Conservation (phyloP, 805 yeast genomes). For the Candida maris region DNA sequence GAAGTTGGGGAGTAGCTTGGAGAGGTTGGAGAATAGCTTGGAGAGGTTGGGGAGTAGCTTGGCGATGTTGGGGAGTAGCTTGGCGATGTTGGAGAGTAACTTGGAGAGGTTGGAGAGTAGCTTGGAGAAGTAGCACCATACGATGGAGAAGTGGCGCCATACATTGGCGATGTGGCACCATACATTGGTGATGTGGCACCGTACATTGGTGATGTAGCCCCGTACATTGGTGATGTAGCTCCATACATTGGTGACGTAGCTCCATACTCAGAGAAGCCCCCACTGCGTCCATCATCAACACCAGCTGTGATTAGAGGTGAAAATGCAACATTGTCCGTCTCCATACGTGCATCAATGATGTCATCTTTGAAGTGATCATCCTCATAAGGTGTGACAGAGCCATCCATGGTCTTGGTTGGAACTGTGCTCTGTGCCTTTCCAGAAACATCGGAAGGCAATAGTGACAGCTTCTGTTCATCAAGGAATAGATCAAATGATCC, state of each 20-base stretch:
- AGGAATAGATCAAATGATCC: conserved; percentile 96
- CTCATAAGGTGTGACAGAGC: conserved; percentile 91
- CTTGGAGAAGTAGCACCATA: conserved; percentile 73
- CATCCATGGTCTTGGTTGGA: conserved; percentile 50
- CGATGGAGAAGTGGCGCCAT: conserved; percentile 54
- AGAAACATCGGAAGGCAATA: conserved; percentile 50
- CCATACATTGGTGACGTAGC: conserved; percentile 56
- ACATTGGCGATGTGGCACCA: conserved; percentile 74
- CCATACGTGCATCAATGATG: conserved; percentile 40
- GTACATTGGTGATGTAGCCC: conserved; percentile 51
- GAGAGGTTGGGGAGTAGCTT: conserved; percentile 66
- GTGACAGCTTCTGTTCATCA: conserved; percentile 79
- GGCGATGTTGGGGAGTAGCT: conserved; percentile 83
- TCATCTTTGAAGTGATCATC: conserved; percentile 64
- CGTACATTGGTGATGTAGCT: conserved; percentile 47
- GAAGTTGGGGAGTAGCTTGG: conserved; percentile 49
- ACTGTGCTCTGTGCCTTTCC: conserved; percentile 37
- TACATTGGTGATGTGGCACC: conserved; percentile 64
- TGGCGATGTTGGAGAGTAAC: conserved; percentile 70
- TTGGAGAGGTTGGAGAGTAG: conserved; percentile 67
- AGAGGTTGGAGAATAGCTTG: conserved; percentile 57
- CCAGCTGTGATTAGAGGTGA: conserved; percentile 93
- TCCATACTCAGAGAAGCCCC: conserved; percentile 87
- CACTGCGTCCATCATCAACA: conserved; percentile 65
- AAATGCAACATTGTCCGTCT: conserved; percentile 68